phyloP scores from a whole-genome alignment of 2,329 filamentous ascomycete species.

The Aschersonia sp. region DNA sequence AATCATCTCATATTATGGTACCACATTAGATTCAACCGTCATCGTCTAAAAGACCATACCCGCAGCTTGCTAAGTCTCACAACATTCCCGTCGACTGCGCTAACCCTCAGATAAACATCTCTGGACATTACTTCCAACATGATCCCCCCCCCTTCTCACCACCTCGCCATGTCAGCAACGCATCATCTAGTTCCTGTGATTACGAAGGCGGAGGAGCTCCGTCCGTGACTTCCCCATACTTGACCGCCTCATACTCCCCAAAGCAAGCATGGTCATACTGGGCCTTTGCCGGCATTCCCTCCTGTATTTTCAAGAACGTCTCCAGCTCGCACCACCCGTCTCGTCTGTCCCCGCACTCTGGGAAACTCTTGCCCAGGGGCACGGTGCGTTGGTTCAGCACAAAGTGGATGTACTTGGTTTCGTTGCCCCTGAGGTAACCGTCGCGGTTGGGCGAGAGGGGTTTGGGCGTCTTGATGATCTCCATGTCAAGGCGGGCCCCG shows the following conservation, averaged over 20 bases:
- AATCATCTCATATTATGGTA: too few relatives aligned
- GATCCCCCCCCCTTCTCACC: too few relatives aligned
- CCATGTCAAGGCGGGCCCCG: conserved; percentile 58
- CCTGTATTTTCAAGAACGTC: conserved; percentile 50
- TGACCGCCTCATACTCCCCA: conserved; percentile 29
- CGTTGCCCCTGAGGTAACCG: conserved; percentile 33
- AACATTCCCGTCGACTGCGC: too few relatives aligned
- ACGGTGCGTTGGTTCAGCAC: conserved; percentile 61
- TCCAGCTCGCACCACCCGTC: conserved; percentile 68
- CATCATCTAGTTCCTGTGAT: background rate
- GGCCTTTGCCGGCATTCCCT: conserved; percentile 40
- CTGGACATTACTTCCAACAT: too few relatives aligned
- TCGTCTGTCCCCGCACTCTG: conserved; percentile 48
- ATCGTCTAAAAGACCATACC: too few relatives aligned
- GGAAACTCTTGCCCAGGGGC: conserved; percentile 51
- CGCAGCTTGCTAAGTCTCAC: too few relatives aligned
- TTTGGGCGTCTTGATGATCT: conserved; percentile 53
- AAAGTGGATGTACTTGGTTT: conserved; percentile 61
- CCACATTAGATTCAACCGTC: too few relatives aligned
- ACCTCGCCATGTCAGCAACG: too few relatives aligned
- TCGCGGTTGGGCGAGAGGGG: conserved; percentile 43
- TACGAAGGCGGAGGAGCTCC: conserved; percentile 14
- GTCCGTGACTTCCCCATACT: conserved; percentile 24
- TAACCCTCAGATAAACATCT: too few relatives aligned
- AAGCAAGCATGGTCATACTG: conserved; percentile 54